Percentiles rank a stretch among this genome's conserved stretches.
phyloP scores from a whole-genome alignment of 2,329 filamentous ascomycete species.

The Talaromyces sp. region DNA sequence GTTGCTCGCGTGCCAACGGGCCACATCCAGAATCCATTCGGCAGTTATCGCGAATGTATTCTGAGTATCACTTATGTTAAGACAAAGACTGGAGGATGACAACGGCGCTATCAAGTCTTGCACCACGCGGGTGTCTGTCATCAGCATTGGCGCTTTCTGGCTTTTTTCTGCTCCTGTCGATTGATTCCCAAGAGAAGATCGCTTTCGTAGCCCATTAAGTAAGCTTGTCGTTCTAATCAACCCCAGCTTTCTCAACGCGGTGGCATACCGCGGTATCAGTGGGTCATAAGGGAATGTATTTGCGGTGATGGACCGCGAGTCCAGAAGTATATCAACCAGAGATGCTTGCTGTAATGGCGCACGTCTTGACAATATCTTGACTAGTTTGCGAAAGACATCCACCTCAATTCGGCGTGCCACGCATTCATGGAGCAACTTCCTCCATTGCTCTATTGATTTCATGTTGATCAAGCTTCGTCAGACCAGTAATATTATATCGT shows the following conservation, averaged over 20 bases:
- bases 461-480: background rate
- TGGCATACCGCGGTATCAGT: slow-evolving; percentile 41
- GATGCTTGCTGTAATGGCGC: slow-evolving; percentile 31
- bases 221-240: slow-evolving; percentile 34
- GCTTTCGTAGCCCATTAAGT: slow-evolving; percentile 32
- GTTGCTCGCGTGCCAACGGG: slow-evolving; percentile 33
- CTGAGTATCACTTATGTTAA: slow-evolving; percentile 29
- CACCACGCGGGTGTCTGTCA: slow-evolving; percentile 43
- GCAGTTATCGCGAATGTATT: slow-evolving; percentile 33
- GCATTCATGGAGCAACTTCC: slow-evolving; percentile 36
- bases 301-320: slow-evolving; percentile 31
- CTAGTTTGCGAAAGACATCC: slow-evolving; percentile 37
- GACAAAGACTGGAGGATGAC: slow-evolving; percentile 34
- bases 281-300: slow-evolving; percentile 38
- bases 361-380: slow-evolving; percentile 33
- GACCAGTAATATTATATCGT: background rate
- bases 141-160: slow-evolving; percentile 30
- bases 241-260: slow-evolving; percentile 35
- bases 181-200: slow-evolving; percentile 35
- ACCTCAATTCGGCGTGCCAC: slow-evolving; percentile 37
- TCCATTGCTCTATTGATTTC: slow-evolving; percentile 35
- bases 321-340: slow-evolving; percentile 36
- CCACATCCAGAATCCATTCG: slow-evolving; percentile 40
- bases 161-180: slow-evolving; percentile 10
- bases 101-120: slow-evolving; percentile 42